A percentile compares a stretch with the other conserved stretches of the same genome.
phyloP scores from a whole-genome alignment of 148 eudicot genomes.

The Cornus florida region DNA sequence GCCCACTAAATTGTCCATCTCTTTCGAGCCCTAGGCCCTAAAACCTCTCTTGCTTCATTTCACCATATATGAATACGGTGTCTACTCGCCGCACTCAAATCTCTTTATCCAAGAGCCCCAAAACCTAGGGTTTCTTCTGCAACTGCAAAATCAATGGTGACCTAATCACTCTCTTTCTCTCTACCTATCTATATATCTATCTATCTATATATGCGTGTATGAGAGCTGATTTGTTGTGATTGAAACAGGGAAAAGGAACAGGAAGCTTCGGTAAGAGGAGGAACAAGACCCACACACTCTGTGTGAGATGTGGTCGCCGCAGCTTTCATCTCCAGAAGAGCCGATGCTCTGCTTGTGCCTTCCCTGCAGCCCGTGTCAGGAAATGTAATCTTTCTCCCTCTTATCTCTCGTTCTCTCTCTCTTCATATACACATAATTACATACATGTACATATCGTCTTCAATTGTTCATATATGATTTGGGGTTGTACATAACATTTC shows the following conservation, averaged over 20 bases:
- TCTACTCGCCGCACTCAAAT: background rate
- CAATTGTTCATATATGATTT: no score
- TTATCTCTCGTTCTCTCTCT: background rate
- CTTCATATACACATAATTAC: background rate
- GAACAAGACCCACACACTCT: slow-evolving; percentile 89
- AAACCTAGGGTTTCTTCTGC: slow-evolving; percentile 8
- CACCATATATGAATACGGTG: background rate
- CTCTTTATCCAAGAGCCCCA: background rate
- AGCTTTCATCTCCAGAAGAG: slow-evolving; percentile 88
- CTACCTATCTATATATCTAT: background rate
- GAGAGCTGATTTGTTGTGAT: background rate
- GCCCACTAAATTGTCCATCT: no score
- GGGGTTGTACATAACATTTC: background rate
- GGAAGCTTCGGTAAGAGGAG: slow-evolving; percentile 86
- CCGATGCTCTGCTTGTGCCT: slow-evolving; percentile 82
- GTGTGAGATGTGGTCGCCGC: slow-evolving; percentile 81
- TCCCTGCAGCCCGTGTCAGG: slow-evolving; percentile 73
- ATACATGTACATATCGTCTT: no score
- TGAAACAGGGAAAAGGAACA: slow-evolving; percentile 58
- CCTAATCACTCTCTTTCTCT: slow-evolving; percentile 12
- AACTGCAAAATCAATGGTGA: slow-evolving; percentile 16
- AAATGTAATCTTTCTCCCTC: slow-evolving; percentile 39
- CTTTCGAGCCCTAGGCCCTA: background rate
- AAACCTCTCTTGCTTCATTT: background rate
- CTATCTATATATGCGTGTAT: background rate